Evolutionary conservation across 352 stramenopile species (phyloP).

Genomic region (Peronosclerospora sorghi): DNA sequence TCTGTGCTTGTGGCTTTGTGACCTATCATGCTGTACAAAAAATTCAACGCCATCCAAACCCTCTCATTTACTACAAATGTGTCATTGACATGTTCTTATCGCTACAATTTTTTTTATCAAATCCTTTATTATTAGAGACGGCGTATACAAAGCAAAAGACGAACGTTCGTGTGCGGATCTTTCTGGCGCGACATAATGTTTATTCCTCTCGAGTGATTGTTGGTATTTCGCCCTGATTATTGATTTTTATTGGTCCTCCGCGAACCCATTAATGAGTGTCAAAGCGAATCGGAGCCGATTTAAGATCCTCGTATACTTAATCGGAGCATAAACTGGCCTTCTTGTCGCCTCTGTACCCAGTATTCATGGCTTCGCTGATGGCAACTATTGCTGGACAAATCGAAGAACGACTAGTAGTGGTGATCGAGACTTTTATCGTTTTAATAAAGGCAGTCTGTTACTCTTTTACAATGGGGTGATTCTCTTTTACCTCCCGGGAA

Average conservation of each 20-base stretch:
- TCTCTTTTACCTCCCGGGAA: conserved; percentile 66
- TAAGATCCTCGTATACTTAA: conserved; percentile 41
- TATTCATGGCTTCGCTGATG: conserved; percentile 51
- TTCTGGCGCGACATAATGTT: conserved; percentile 64
- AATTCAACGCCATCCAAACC: conserved; percentile 71
- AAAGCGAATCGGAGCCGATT: conserved; percentile 49
- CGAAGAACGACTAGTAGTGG: conserved; percentile 20
- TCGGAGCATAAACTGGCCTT: conserved; percentile 30
- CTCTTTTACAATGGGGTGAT: conserved; percentile 84
- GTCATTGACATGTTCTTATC: conserved; percentile 61
- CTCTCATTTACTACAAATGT: conserved; percentile 79
- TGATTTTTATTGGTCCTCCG: conserved; percentile 62
- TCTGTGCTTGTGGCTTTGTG: conserved; percentile 60
- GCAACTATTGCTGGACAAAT: conserved; percentile 73
- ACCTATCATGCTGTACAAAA: conserved; percentile 69
- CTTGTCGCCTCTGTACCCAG: conserved; percentile 24
- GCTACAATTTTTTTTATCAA: conserved; percentile 59
- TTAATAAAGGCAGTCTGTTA: conserved; percentile 64
- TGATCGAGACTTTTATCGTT: conserved; percentile 52
- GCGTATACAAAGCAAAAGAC: conserved; percentile 27
- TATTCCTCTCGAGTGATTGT: conserved; percentile 65
- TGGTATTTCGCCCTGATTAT: conserved; percentile 80
- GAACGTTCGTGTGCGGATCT: conserved; percentile 38
- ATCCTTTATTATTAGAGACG: conserved; percentile 45
- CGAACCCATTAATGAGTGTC: conserved; percentile 83